Evolutionary conservation across 345 rosid genomes (phyloP), one percentile per base, ranked within the genome.

Genomic region (Populus deltoides): DNA sequence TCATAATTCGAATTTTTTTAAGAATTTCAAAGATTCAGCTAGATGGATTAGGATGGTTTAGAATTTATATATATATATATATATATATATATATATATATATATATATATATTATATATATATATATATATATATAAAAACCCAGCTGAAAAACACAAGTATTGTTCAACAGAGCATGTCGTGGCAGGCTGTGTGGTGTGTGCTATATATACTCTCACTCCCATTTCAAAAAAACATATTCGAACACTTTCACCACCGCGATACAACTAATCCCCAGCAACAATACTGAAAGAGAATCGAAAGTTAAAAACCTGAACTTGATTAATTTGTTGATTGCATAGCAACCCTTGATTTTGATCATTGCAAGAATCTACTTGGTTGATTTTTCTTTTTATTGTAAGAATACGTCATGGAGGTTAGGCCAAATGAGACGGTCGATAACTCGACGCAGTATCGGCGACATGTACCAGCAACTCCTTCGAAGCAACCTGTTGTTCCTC

Each of bases 371-470:
- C 25, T 1, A 22, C 24, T 33, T 16, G 5, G 24, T 8, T 38
- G n/a, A 57, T 62, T 62, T 77, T 66, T 33, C 63, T 71, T 66
- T 70, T 45, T 20, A 36, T 73, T 18, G 22, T 53, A 69, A 59
- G 65, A 59, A 59, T n/a, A 9, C 51, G 2, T 75, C 78, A 86
- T 89, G 92, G 92, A 88, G 74, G 85, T 81, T 81, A 88, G 88
- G 81, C 84, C 86, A 8, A 82, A 84, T 86, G 85, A 41, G 35
- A 78, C 85, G 80, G 86, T 76, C 18, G 88, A 85, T 62, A 82
- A 82, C 77, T 85, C 88, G 55, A 82, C 68, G 70, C 81, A 39
- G 69, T 85, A 33, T 55, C 89, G 29, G 25, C 86, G 75, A 39
- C 86, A 65, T 59, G 43, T 80, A 13, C 12, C 85, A 6, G 81